phyloP scores from a whole-genome alignment of 345 rosid species.

The Brassica juncea region DNA sequence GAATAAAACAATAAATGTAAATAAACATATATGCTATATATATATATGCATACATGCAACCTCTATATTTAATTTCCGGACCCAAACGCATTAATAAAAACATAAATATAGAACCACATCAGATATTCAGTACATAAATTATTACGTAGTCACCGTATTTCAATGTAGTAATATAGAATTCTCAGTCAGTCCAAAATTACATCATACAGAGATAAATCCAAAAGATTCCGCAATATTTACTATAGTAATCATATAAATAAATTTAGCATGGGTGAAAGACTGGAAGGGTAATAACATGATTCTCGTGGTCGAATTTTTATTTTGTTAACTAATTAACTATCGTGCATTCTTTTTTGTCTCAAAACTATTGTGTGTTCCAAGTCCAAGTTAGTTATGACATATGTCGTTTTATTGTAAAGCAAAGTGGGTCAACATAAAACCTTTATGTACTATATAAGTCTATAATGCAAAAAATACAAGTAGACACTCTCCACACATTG shows the following conservation, averaged over 20 bases:
- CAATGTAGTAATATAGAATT: neutral
- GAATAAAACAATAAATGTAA: too few species aligned
- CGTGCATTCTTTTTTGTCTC: neutral
- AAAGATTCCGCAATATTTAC: neutral
- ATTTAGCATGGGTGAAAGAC: neutral
- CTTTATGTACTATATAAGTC: neutral
- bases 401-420: neutral
- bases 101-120: neutral
- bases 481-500: neutral
- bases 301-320: neutral
- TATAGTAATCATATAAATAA: neutral
- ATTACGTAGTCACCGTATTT: neutral
- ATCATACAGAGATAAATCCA: neutral
- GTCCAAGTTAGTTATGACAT: conserved; percentile 8
- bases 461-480: neutral
- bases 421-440: conserved; percentile 1
- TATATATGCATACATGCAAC: neutral
- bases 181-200: neutral
- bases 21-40: too few species aligned
- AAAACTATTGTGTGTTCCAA: conserved; percentile 2
- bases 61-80: neutral
- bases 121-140: neutral
- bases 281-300: conserved; percentile 11
- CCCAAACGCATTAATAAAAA: neutral
- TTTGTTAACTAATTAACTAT: neutral